Base-by-base conservation (phyloP, 2,329 filamentous ascomycete genomes). In the Iodosphaeria phyllophila region DNA sequence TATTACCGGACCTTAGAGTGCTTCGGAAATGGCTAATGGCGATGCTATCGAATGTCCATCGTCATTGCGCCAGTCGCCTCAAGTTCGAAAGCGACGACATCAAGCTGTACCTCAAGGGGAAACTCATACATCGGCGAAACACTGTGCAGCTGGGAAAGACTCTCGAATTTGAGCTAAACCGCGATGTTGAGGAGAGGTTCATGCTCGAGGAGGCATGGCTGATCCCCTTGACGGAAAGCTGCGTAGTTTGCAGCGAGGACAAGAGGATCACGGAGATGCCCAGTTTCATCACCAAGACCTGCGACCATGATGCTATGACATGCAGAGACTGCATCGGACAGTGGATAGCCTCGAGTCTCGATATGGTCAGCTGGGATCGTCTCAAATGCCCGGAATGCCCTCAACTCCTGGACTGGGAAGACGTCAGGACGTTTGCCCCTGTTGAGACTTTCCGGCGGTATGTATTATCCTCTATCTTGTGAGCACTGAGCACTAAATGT, bases 351-450 rank as follows among this genome's bases (percentile, higher is more conserved):
- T 39, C 41, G 3, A 41, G 42, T 23, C 32, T 50, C 26, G 39
- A 45, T 5, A 31, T 29, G 2, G 25, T 36, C 8, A 28, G 33
- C 1, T 51, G 46, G 46, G 39, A 48, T 28, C 40, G 38, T 15
- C 28, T 52, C 3, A 42, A 35, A 20, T 52, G 50, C 20, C 47
- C 48, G 2, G 46, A 48, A 24, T 52, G 49, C 20, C 32, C 40
- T 7, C 33, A 39, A 12, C 14, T 38, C 4, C 37, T 53, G 8
- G 21, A 28, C 4, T 43, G 42, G 26, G 33, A 35, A 8, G 41
- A 51, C 15, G 40, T 52, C 7, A 37, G 30, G 22, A 32, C 38
- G 6, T 40, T 41, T 27, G 44, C 45, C 0, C 19, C 35, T 0
- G 24, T 15, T 8, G 37, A 38, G 6, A 25, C 36, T 8, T 52